phyloP scores from a whole-genome alignment of 2,329 filamentous ascomycete species.

The Neocatenulostroma microsporum region DNA sequence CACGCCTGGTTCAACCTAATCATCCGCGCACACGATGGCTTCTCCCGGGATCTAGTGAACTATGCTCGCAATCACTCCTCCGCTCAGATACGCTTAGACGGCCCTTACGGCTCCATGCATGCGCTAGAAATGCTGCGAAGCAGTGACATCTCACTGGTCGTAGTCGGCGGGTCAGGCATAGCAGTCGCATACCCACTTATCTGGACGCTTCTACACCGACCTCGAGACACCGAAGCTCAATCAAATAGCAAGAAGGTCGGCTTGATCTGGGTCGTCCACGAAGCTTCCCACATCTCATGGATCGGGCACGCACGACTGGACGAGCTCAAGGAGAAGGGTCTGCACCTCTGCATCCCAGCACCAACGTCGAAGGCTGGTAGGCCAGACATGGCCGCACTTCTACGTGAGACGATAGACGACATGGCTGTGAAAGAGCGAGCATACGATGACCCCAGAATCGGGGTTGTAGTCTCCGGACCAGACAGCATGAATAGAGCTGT shows the following conservation, averaged over 20 bases:
- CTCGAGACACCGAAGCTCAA: conserved; percentile 1
- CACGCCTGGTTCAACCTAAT: conserved; percentile 51
- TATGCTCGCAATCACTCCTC: conserved; percentile 42
- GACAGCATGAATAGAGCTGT: conserved; percentile 54
- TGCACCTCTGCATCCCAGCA: conserved; percentile 47
- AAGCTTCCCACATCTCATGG: conserved; percentile 48
- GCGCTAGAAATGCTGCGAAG: conserved; percentile 47
- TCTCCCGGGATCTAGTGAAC: conserved; percentile 49
- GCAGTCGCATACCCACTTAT: conserved; percentile 56
- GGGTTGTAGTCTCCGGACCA: conserved; percentile 55
- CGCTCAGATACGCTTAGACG: conserved; percentile 50
- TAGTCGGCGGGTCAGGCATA: conserved; percentile 59
- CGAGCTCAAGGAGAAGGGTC: conserved; percentile 43
- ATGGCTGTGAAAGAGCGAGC: conserved; percentile 20
- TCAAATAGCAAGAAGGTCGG: conserved; percentile 20
- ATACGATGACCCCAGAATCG: conserved; percentile 31
- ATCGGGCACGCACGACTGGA: conserved; percentile 43
- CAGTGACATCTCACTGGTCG: conserved; percentile 45
- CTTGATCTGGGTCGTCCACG: conserved; percentile 54
- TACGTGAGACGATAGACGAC: conserved; percentile 34
- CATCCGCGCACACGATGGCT: conserved; percentile 53
- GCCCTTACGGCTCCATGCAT: conserved; percentile 55
- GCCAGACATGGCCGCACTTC: conserved; percentile 43
- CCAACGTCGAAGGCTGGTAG: conserved; percentile 48
- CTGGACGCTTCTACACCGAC: conserved; percentile 35